These are phyloP conservation scores for Byssochlamys sp. DNA, from an alignment of 2,329 filamentous ascomycete species.

Conservation along the genomic window DNA sequence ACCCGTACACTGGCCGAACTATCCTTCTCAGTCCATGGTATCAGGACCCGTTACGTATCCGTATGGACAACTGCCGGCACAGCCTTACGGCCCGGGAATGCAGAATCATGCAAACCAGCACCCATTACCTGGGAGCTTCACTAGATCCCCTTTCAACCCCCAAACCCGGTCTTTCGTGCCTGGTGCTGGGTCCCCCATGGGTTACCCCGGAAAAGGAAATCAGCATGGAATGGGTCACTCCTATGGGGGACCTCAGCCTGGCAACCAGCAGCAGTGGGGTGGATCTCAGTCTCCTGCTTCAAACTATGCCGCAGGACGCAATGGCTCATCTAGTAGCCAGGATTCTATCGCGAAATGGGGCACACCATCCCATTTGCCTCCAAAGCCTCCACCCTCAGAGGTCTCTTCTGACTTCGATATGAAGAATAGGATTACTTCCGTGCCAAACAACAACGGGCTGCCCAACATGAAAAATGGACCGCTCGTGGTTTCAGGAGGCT, in stretches of 20 bases:
- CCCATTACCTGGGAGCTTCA: slow-evolving; percentile 74
- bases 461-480: slow-evolving; percentile 23
- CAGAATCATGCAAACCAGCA: slow-evolving; percentile 68
- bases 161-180: slow-evolving; percentile 90
- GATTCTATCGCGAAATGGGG: slow-evolving; percentile 42
- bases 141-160: slow-evolving; percentile 80
- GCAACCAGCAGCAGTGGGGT: slow-evolving; percentile 19
- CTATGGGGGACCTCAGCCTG: slow-evolving; percentile 16
- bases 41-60: slow-evolving; percentile 51
- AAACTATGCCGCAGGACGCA: slow-evolving; percentile 12
- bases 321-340: slow-evolving; percentile 14
- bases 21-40: slow-evolving; percentile 25
- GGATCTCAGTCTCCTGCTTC: slow-evolving; percentile 12
- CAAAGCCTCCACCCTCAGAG: slow-evolving; percentile 42
- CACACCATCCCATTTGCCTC: slow-evolving; percentile 41
- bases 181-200: slow-evolving; percentile 32
- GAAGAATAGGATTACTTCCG: slow-evolving; percentile 21
- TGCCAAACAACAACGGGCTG: slow-evolving; percentile 13
- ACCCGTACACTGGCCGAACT: slow-evolving; percentile 30
- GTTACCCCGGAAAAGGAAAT: slow-evolving; percentile 24
- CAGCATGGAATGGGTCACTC: slow-evolving; percentile 18
- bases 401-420: slow-evolving; percentile 33
- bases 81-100: slow-evolving; percentile 48
- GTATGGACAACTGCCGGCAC: slow-evolving; percentile 67
- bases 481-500: slow-evolving; percentile 31